Base-by-base conservation (phyloP, 257 asterid species). In the Solanum microdontum region DNA sequence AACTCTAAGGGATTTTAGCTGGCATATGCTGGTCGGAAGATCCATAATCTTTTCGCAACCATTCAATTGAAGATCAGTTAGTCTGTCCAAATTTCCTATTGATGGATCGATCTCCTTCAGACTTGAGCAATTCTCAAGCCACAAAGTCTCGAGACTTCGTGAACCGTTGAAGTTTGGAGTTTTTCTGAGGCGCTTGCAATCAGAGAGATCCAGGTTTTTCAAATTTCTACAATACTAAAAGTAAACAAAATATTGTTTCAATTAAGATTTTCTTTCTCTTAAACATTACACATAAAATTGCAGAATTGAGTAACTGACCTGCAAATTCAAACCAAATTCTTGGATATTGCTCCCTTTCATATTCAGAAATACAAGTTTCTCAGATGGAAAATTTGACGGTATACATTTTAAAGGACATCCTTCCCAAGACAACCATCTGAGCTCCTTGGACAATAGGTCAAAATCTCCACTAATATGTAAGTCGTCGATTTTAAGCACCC, bases 231-330 rank as follows among this genome's bases (percentile, higher is more conserved):
- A 34, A 64, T 24, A 84, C 72, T 32, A 68, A 19, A 60, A 0
- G 21, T 51, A 51, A 15, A 15, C 23, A 51, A 15, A 51, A 51
- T 15, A 51, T 2, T n/a, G 5, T 62, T 84, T 2, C 60, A 14
- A 21, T 4, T 2, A n/a, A 2, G 0, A 64, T 64, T n/a, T n/a
- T n/a, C 32, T 0, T 24, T 62, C 45, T 10, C 37, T 0, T 17
- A 62, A 28, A 33, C 24, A 62, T 11, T 11, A 39, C 19, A 10
- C 32, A 2, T 74, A 1, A 21, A 17, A 58, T 58, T 51, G 32
- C 21, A 4, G 7, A 58, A 51, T 6, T 28, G 40, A 32, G 43
- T 3, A 64, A 64, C 3, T 23, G 39, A 55, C 72, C 72, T 64
- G 72, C 72, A 64, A n/a, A 64, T 64, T 64, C 72, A 64, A 10